Conservation (phyloP, 495 filamentous ascomycete species). For the Aspergillus heteromorphus region DNA sequence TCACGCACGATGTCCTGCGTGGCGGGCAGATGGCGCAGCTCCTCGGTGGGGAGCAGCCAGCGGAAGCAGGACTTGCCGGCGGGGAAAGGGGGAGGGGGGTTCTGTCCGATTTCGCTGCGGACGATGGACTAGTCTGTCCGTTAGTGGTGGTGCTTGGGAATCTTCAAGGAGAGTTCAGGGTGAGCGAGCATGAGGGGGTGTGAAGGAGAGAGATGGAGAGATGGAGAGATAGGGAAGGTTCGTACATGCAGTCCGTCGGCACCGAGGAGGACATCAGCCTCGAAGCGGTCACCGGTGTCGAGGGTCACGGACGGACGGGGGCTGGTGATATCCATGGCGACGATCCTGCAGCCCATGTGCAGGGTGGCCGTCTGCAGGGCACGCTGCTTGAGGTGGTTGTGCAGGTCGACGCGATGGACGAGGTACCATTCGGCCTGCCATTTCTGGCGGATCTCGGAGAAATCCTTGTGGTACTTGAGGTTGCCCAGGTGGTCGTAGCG, state of each 20-base stretch:
- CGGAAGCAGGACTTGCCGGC: conserved; percentile 25
- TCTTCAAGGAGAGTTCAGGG: no score
- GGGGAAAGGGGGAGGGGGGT: conserved; percentile 12
- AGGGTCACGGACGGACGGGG: conserved; percentile 36
- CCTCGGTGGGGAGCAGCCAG: conserved; percentile 20
- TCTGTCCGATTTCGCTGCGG: conserved; percentile 17
- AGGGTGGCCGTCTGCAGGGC: conserved; percentile 39
- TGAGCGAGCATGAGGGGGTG: no score
- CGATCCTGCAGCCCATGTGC: conserved; percentile 46
- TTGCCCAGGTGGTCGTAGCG: conserved; percentile 16
- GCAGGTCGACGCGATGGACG: conserved; percentile 51
- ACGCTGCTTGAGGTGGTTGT: conserved; percentile 38
- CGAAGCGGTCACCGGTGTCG: conserved; percentile 42
- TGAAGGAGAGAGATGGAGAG: no score
- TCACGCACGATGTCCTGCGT: conserved; percentile 14
- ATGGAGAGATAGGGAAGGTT: not conserved
- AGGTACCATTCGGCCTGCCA: conserved; percentile 33
- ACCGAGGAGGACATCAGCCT: conserved; percentile 53
- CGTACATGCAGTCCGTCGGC: conserved; percentile 50
- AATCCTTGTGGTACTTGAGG: conserved; percentile 18
- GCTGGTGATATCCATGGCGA: conserved; percentile 38
- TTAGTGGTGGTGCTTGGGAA: not conserved
- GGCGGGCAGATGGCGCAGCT: conserved; percentile 9
- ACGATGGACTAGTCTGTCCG: conserved; percentile 19
- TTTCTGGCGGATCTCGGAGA: conserved; percentile 11